A percentile compares a stretch with the other conserved stretches of the same genome.
Evolutionary conservation across 2,329 filamentous ascomycete genomes (phyloP).

Genomic region (Neofusicoccum sp.): DNA sequence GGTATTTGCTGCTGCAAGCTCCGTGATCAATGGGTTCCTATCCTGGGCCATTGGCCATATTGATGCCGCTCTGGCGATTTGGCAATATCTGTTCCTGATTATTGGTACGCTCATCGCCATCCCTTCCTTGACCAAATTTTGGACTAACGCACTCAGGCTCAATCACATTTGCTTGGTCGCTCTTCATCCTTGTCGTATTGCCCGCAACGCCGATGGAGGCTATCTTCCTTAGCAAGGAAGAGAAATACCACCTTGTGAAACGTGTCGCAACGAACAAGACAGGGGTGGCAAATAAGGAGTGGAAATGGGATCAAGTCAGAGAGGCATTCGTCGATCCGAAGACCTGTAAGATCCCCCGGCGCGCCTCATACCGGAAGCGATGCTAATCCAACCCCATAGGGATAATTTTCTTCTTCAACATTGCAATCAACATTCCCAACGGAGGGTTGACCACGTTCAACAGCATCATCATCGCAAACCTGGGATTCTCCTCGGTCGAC

Average conservation of each 20-base stretch:
- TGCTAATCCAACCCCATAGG: not conserved
- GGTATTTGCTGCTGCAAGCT: constrained; percentile 37
- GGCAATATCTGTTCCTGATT: constrained; percentile 21
- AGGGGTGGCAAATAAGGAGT: constrained; percentile 23
- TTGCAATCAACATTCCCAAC: constrained; percentile 38
- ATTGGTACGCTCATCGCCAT: not conserved
- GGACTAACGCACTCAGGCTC: not conserved
- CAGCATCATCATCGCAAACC: constrained; percentile 39
- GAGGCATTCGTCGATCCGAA: constrained; percentile 37
- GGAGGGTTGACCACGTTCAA: constrained; percentile 40
- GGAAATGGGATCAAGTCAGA: constrained; percentile 31
- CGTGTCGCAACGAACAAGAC: constrained; percentile 11
- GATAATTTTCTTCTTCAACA: constrained; percentile 25
- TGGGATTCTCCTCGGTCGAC: constrained; percentile 37
- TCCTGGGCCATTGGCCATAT: constrained; percentile 28
- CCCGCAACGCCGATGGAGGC: constrained; percentile 10
- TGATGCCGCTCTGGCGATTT: constrained; percentile 16
- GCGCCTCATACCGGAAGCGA: too few species aligned
- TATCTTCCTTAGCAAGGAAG: constrained; percentile 1
- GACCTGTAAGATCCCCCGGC: constrained; percentile 25
- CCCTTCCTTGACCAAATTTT: too few species aligned
- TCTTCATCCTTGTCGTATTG: not conserved
- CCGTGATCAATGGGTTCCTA: constrained; percentile 29
- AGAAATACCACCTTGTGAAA: constrained; percentile 10
- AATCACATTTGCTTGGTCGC: constrained; percentile 8